Percentiles rank a stretch among this genome's conserved stretches.
phyloP scores from a whole-genome alignment of 1,284 basidiomycete genomes.

The Boletellus dicymbophilus region DNA sequence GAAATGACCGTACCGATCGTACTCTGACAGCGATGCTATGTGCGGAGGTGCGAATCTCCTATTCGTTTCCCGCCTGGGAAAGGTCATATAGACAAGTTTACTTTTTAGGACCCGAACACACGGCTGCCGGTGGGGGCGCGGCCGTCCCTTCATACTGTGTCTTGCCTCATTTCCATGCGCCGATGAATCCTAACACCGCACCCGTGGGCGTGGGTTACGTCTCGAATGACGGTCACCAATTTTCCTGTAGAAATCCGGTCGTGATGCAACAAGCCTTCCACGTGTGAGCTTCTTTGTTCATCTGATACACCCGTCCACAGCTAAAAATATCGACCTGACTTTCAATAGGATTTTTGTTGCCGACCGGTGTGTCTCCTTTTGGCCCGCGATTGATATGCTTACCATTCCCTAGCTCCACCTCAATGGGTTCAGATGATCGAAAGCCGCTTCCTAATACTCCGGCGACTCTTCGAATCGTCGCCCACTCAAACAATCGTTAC shows the following conservation, averaged over 20 bases:
- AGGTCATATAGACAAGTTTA: not conserved
- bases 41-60: slow-evolving; percentile 34
- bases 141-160: slow-evolving; percentile 53
- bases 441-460: slow-evolving; percentile 49
- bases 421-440: slow-evolving; percentile 47
- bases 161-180: slow-evolving; percentile 54
- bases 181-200: slow-evolving; percentile 25
- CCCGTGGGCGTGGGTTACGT: slow-evolving; percentile 46
- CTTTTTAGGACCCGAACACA: slow-evolving; percentile 40
- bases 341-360: slow-evolving; percentile 28
- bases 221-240: slow-evolving; percentile 49
- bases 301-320: not conserved
- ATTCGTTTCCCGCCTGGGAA: not conserved
- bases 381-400: not conserved
- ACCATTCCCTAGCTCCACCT: slow-evolving; percentile 45
- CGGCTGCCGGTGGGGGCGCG: slow-evolving; percentile 38
- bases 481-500: slow-evolving; percentile 48
- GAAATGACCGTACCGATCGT: not conserved
- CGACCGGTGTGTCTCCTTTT: slow-evolving; percentile 18
- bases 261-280: slow-evolving; percentile 39
- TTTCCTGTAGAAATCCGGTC: slow-evolving; percentile 54
- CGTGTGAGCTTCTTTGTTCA: slow-evolving; percentile 14
- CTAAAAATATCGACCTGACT: slow-evolving; percentile 3
- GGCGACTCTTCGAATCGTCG: slow-evolving; percentile 39
- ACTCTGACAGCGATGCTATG: slow-evolving; percentile 53